Evolutionary conservation across 2,329 filamentous ascomycete species (phyloP).

Genomic region (Paramyrothecium sp.): DNA sequence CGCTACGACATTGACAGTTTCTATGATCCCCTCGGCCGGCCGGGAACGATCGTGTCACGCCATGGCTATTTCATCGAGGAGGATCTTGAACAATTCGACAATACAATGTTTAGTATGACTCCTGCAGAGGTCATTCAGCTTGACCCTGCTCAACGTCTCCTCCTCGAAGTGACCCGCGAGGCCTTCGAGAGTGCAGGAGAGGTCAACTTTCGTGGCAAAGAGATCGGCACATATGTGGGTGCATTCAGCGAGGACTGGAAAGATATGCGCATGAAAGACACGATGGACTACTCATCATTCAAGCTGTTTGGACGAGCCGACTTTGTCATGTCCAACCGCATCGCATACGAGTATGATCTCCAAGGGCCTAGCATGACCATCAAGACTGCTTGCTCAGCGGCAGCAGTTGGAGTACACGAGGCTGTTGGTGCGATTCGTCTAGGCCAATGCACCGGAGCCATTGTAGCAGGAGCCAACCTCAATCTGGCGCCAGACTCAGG

Average conservation of each 20-base stretch:
- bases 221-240: conserved; percentile 32
- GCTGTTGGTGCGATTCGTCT: conserved; percentile 24
- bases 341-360: conserved; percentile 38
- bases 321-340: conserved; percentile 25
- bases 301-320: conserved; percentile 17
- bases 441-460: conserved; percentile 23
- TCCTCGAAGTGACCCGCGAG: conserved; percentile 33
- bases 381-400: conserved; percentile 32
- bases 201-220: conserved; percentile 22
- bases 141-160: conserved; percentile 34
- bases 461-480: conserved; percentile 31
- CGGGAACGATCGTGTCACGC: conserved; percentile 14
- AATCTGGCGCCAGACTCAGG: conserved; percentile 24
- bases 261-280: conserved; percentile 20
- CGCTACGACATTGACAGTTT: conserved; percentile 17
- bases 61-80: conserved; percentile 29
- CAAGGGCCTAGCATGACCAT: conserved; percentile 43
- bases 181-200: conserved; percentile 31
- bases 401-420: conserved; percentile 26
- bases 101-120: conserved; percentile 22
- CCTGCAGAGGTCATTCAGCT: conserved; percentile 24
- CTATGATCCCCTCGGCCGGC: conserved; percentile 6
- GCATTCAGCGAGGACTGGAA: conserved; percentile 30
- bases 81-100: conserved; percentile 22
- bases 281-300: conserved; percentile 14